Base-by-base conservation (phyloP, 148 eudicot genomes). In the Cornus suecica region DNA sequence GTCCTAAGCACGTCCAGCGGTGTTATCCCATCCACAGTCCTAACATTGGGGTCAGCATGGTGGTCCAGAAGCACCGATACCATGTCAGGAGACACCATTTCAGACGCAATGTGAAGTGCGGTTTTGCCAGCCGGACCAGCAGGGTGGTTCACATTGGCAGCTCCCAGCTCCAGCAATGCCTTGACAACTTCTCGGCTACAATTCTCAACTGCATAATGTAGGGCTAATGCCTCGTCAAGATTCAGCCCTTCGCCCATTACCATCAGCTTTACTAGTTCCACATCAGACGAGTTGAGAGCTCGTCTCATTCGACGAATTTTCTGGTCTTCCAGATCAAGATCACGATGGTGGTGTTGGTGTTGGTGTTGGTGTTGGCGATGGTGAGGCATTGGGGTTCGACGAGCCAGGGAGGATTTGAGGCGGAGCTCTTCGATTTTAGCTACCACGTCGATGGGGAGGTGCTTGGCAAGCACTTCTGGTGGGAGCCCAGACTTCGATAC, bases 61-160 rank as follows among this genome's bases (percentile, higher is more conserved):
- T 95, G 99, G 83, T 95, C 99, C 0, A 95, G 83, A 2, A 95
- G 77, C 0, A 95, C 99, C 0, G 99, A 92, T 56, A 95, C 99
- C 99, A 95, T 92, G 79, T 95, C 99, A 0, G 99, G 97, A 3
- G 92, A 91, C 27, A 95, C 97, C 99, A 92, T 90, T 79, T 95
- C 97, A 0, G 99, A 88, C 0, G 97, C 99, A 18, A 90, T 27
- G 71, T 95, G 99, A 8, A 95, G 89, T 1, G 99, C 97, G 0
- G 94, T 88, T 60, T 93, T 95, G 0, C 97, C 97, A 0, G 89
- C 81, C 2, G 94, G 97, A 0, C 99, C 99, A 0, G 93, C 97
- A 0, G 90, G 91, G 82, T 86, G 90, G 76, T 95, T 91, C 0
- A 92, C 99, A 31, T 95, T 92, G 0, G 94, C 97, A 0, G 97